Evolutionary conservation across 345 rosid genomes (phyloP), one percentile per base, ranked within the genome.

Genomic region (Salix arbutifolia): DNA sequence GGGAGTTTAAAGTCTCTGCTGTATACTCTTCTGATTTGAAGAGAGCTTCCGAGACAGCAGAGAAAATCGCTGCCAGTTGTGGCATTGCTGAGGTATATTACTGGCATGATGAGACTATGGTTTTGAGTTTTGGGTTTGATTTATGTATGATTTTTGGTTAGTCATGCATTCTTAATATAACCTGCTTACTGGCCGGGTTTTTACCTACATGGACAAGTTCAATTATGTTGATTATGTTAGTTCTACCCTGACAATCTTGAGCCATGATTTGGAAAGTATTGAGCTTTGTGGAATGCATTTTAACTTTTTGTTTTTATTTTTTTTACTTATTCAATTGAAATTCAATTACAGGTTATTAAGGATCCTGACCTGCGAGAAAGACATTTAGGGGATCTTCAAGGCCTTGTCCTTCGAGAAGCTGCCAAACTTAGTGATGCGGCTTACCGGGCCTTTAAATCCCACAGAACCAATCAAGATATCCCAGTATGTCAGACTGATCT

Each of bases 371-470:
- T 94, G 10, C 70, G 97, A 69, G 98, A 94, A 71, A 90, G 97
- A 65, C 87, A 92, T 84, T 81, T 90, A 70, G 98, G 98, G 33
- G 94, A 89, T 77, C 91, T 94, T 86, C 97, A 94, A 83, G 98
- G 97, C 64, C 83, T 86, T 78, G 80, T 83, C 37, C 74, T 84
- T 62, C 85, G 74, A 74, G 93, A 91, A 77, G 94, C 94, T 74
- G 81, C 89, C 2, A 76, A 80, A 79, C 23, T 82, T 65, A 70
- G 77, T 44, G 87, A 94, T 2, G 65, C 81, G 72, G 91, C 97
- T 75, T 86, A 89, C 81, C 74, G 87, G 77, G 94, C 97, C 76
- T 82, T 89, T 79, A 58, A 79, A 37, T 91, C 92, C 53, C 82
- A 76, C 78, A 85, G 84, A 72, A 83, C 87, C 4, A 84, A 84